Conservation (phyloP, 2,329 filamentous ascomycete genomes). For the Chaetothyriales sp. region DNA sequence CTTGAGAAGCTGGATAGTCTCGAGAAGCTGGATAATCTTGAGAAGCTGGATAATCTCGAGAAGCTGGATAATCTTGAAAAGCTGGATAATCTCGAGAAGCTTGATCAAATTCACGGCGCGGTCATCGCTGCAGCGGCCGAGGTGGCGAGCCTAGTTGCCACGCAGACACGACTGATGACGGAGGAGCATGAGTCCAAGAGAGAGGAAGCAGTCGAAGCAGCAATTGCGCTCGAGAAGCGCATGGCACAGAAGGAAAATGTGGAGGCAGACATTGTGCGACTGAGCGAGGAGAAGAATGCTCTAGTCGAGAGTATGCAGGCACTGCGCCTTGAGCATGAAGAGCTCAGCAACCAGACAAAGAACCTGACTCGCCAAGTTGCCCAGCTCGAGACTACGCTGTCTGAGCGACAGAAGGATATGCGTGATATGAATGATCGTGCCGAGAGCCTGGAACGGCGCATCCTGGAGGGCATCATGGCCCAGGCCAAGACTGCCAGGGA, state of each 20-base stretch:
- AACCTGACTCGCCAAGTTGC: constrained; percentile 73
- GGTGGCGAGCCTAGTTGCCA: constrained; percentile 65
- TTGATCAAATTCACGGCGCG: constrained; percentile 79
- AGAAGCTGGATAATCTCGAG: constrained; percentile 66
- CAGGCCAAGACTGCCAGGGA: constrained; percentile 65
- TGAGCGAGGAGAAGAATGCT: constrained; percentile 47
- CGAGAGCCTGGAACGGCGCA: constrained; percentile 76
- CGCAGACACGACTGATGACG: constrained; percentile 57
- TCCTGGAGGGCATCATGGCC: constrained; percentile 89
- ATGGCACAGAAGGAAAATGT: constrained; percentile 50
- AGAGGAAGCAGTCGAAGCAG: constrained; percentile 64
- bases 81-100: constrained; percentile 64
- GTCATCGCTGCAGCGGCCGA: constrained; percentile 73
- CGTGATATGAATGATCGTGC: constrained; percentile 80
- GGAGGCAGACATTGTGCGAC: constrained; percentile 35
- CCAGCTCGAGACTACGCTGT: constrained; percentile 76
- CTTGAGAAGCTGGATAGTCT: constrained; percentile 71
- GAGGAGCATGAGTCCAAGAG: constrained; percentile 67
- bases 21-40: constrained; percentile 65
- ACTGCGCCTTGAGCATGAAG: constrained; percentile 41
- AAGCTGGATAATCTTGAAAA: constrained; percentile 70
- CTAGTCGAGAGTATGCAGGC: constrained; percentile 41
- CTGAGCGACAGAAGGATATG: constrained; percentile 79
- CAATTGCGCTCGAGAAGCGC: constrained; percentile 63
- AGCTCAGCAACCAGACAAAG: constrained; percentile 60